Base-by-base conservation (phyloP, 1,284 basidiomycete species). In the Puccinia brachypodii region DNA sequence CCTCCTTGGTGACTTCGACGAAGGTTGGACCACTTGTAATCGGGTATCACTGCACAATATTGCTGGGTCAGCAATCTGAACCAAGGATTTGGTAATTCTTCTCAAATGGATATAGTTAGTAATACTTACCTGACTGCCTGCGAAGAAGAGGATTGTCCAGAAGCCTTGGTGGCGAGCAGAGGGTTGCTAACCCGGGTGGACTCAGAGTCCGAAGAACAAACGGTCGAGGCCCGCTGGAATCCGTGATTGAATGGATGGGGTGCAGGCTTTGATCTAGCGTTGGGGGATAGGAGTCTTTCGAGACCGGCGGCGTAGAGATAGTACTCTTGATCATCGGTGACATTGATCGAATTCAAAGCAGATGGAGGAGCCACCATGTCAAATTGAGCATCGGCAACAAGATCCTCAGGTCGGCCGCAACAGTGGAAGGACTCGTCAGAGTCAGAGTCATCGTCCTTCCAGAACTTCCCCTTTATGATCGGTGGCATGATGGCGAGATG, bases 371-470 rank as follows among this genome's bases (percentile, higher is more conserved):
- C 36, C 25, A 16, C 69, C 44, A 50, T 44, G 7, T 50, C 2
- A n/a, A 22, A 25, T n/a, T n/a, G 47, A 28, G 69, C 44, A 22
- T 72, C 69, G 9, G 16, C 33, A 19, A 72, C 16, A 0, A 72
- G 69, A 72, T 72, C 69, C 33, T 72, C 40, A 8, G 69, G 69
- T 28, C 47, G 25, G 8, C 69, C 69, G 47, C 69, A 72, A 72
- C 69, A 72, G n/a, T 72, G 69, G 16, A 72, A 72, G 14, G 69
- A 72, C 13, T 72, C 69, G 69, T 72, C 69, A 4, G 69, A 72
- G 69, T 72, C 69, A 38, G 69, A 72, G 28, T 72, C 62, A n/a
- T 64, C 62, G n/a, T 50, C 31, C 6, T 53, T 53, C 14, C 69
- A 47, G 44, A 72, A 50, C 31, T 72, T 72, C 0, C 47, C 28